Percentiles rank a stretch among this genome's conserved stretches.
These are phyloP conservation scores for Paraglomus brasilianum DNA, from an alignment of 192 early-diverging fungal species.

Conservation along the genomic window DNA sequence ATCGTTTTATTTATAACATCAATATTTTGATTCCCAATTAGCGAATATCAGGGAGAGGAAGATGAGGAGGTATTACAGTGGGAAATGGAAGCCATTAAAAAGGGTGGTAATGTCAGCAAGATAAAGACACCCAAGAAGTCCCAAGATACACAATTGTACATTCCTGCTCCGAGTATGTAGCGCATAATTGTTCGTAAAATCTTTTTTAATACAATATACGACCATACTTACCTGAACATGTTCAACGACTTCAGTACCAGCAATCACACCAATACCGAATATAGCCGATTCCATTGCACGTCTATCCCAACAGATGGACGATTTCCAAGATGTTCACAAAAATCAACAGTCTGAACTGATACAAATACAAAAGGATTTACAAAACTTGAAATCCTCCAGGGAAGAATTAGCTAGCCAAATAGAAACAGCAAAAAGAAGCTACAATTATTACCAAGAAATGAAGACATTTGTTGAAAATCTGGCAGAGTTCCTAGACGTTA, in stretches of 20 bases:
- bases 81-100: slow-evolving; percentile 56
- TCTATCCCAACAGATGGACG: slow-evolving; percentile 33
- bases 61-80: slow-evolving; percentile 53
- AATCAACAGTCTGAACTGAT: slow-evolving; percentile 41
- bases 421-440: slow-evolving; percentile 40
- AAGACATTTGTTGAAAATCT: slow-evolving; percentile 48
- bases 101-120: slow-evolving; percentile 37
- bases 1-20: not conserved
- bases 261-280: slow-evolving; percentile 36
- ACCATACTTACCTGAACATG: not conserved
- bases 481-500: slow-evolving; percentile 55
- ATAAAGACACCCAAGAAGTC: not conserved
- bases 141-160: not conserved
- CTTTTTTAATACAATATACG: not conserved
- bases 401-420: slow-evolving; percentile 44
- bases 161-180: not conserved
- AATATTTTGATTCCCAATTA: slow-evolving; percentile 18
- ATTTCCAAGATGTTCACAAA: slow-evolving; percentile 32
- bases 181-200: not conserved
- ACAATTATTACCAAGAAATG: slow-evolving; percentile 55
- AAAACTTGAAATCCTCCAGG: slow-evolving; percentile 25
- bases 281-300: slow-evolving; percentile 39
- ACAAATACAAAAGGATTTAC: slow-evolving; percentile 40
- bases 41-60: slow-evolving; percentile 47
- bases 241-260: slow-evolving; percentile 43